Base-by-base conservation (phyloP, 176 grass and related monocot species). In the Triticum urartu region DNA sequence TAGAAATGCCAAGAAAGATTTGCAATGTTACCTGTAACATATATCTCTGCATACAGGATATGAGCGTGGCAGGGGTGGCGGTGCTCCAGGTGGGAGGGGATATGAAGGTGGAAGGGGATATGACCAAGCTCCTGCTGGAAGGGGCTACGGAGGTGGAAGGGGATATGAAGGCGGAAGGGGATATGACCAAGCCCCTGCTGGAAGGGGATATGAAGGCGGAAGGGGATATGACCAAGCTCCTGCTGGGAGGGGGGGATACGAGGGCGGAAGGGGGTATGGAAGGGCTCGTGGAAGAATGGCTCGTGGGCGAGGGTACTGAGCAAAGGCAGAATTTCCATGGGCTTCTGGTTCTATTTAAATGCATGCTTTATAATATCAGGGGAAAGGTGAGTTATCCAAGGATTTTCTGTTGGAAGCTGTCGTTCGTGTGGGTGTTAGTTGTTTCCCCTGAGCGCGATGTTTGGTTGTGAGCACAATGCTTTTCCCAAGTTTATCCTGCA, bases 261-360 rank as follows among this genome's bases (percentile, higher is more conserved):
- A 74, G 14, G 81, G 86, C 4, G 86, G 86, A 56, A 82, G 93
- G 54, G 90, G 88, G 15, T 92, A 92, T 68, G 90, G 82, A 35
- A 87, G 88, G 38, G 93, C 70, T 70, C 65, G 86, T n/a, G 91
- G 91, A 78, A 90, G 93, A 72, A 74, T 92, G 56, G 90, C 77
- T 11, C 86, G 88, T 3, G 88, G 90, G 22, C 84, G 77, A 75
- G 88, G 77, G 25, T 84, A 89, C 79, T 88, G 85, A 87, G 63
- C 10, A 77, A 35, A 40, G 24, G 60, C 26, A 81, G 32, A 34
- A 45, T 25, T 48, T 66, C 79, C 79, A 79, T 81, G 76, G 77
- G 77, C 81, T 85, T 74, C 63, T 82, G 69, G 76, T 85, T 42
- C 84, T 78, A 68, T 22, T 77, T 85, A 40, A 72, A 77, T 82